Evolutionary conservation across 345 rosid genomes (phyloP).

Genomic region (Sonneratia alba): DNA sequence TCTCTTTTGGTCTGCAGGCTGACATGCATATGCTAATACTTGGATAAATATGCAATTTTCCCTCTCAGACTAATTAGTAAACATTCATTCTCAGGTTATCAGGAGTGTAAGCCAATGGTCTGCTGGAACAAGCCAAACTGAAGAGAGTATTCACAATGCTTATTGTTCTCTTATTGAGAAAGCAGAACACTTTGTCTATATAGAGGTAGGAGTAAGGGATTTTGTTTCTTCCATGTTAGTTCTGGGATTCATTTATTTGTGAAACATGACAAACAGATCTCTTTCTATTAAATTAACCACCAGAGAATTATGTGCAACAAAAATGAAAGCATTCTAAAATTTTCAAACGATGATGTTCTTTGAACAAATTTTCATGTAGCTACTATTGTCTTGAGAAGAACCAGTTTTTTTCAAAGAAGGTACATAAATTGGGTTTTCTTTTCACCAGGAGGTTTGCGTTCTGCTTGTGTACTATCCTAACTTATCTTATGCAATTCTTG

Average conservation of each 20-base stretch:
- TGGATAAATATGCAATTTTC: not conserved
- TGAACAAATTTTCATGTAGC: not conserved
- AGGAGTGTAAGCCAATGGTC: slow-evolving; percentile 99
- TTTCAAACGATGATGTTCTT: not conserved
- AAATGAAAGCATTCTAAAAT: not conserved
- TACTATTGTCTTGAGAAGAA: not conserved
- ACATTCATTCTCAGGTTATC: slow-evolving; percentile 51
- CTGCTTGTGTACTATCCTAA: slow-evolving; percentile 21
- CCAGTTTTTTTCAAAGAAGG: not conserved
- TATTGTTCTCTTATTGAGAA: slow-evolving; percentile 91
- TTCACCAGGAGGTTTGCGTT: not conserved
- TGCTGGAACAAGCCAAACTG: slow-evolving; percentile 94
- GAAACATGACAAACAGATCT: not conserved
- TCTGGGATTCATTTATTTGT: not conserved
- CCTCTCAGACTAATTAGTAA: not conserved
- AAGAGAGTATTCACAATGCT: slow-evolving; percentile 93
- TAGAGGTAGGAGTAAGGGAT: slow-evolving; percentile 49
- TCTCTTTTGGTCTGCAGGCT: not conserved
- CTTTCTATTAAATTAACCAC: not conserved
- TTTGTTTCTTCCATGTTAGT: not conserved
- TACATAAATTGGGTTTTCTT: not conserved
- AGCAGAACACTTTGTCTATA: slow-evolving; percentile 87
- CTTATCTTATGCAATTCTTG: slow-evolving; percentile 23
- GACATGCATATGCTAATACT: not conserved
- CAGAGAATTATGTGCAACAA: not conserved